Conservation (phyloP, 495 filamentous ascomycete species). For the Chaetomidium leptoderma region DNA sequence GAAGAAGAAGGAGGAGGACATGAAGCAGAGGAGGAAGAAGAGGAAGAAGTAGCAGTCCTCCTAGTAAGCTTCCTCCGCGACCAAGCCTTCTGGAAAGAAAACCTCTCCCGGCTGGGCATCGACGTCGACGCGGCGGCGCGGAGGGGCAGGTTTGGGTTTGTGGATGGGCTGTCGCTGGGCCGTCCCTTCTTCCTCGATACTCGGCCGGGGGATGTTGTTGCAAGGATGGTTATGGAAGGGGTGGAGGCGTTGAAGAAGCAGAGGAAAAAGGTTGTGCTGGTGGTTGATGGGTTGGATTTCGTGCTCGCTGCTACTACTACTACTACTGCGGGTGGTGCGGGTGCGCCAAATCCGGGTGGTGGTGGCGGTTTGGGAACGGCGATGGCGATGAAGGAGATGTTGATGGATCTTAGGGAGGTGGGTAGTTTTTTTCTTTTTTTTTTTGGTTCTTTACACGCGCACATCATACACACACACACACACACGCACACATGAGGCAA, state of each 20-base stretch:
- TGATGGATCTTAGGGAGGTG: constrained; percentile 55
- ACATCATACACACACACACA: too few relatives aligned
- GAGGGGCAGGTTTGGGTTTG: constrained; percentile 59
- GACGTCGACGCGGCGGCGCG: constrained; percentile 60
- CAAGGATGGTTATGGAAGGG: constrained; percentile 28
- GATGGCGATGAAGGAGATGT: constrained; percentile 36
- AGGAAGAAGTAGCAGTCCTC: constrained; percentile 51
- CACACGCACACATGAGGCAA: too few relatives aligned
- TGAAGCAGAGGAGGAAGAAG: constrained; percentile 12
- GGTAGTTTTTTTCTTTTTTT: constrained; percentile 21
- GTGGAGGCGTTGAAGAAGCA: constrained; percentile 26
- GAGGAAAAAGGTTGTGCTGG: constrained; percentile 40
- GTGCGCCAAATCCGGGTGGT: too few relatives aligned
- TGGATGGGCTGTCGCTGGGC: constrained; percentile 58
- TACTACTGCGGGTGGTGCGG: too few relatives aligned
- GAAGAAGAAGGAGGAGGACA: not conserved
- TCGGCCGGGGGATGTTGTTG: constrained; percentile 26
- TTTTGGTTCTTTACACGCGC: too few relatives aligned
- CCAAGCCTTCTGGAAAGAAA: constrained; percentile 67
- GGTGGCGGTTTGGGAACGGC: constrained; percentile 14
- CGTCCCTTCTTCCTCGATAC: not conserved
- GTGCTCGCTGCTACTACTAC: constrained; percentile 52
- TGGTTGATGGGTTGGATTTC: constrained; percentile 56
- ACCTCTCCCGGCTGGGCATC: constrained; percentile 59
- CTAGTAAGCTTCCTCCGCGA: constrained; percentile 78